These are phyloP conservation scores for Nitzschia sp. DNA, from an alignment of 108 stramenopile genomes.

Conservation along the genomic window DNA sequence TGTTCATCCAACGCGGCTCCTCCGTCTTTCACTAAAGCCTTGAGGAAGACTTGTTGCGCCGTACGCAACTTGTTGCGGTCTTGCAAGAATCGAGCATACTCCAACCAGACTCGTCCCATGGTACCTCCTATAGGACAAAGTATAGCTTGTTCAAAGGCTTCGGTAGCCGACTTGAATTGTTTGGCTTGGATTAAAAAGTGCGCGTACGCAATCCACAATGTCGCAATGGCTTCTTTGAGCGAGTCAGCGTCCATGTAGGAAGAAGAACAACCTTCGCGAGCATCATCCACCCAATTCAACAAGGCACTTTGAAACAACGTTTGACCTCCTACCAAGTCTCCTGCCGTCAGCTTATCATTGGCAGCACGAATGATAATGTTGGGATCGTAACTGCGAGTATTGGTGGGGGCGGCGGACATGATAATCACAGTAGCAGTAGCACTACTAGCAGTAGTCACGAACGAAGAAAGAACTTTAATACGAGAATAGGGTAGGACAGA, in stretches of 20 bases:
- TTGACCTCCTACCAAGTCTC: constrained; percentile 59
- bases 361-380: constrained; percentile 63
- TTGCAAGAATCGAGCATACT: constrained; percentile 78
- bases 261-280: constrained; percentile 51
- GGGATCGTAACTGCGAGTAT: constrained; percentile 48
- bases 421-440: no score
- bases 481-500: no score
- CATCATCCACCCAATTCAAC: constrained; percentile 89
- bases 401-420: neutral
- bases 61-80: constrained; percentile 65
- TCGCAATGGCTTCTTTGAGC: constrained; percentile 61
- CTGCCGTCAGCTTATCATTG: constrained; percentile 44
- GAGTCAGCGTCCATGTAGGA: constrained; percentile 31
- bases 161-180: constrained; percentile 80
- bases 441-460: no score
- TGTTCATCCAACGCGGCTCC: constrained; percentile 60
- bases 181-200: constrained; percentile 60
- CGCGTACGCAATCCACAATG: constrained; percentile 84
- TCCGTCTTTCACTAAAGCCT: constrained; percentile 55
- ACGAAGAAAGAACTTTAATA: no score
- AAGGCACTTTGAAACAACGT: constrained; percentile 76
- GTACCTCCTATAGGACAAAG: constrained; percentile 65
- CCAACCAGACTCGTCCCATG: constrained; percentile 73
- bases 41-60: constrained; percentile 79
- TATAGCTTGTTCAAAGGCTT: constrained; percentile 83